Evolutionary conservation across 345 rosid species (phyloP).

Genomic region (Eucalyptus cloeziana): DNA sequence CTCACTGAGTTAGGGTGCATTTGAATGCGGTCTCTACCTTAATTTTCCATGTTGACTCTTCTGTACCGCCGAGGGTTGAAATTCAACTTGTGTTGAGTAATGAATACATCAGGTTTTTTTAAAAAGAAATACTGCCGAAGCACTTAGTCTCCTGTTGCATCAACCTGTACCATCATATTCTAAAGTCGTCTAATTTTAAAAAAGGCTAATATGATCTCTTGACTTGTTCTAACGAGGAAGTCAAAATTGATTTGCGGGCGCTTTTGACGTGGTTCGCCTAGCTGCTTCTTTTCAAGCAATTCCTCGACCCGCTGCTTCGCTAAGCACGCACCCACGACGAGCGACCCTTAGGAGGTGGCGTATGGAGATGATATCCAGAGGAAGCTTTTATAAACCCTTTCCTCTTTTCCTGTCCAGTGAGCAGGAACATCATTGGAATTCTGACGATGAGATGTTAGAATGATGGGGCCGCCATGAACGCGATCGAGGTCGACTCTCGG

Average conservation of each 20-base stretch:
- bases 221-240: background rate
- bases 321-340: background rate
- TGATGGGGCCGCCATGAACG: background rate
- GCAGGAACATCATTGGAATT: background rate
- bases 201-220: background rate
- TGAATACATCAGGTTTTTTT: background rate
- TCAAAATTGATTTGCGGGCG: background rate
- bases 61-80: background rate
- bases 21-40: background rate
- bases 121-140: background rate
- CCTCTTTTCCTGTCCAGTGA: background rate
- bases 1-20: background rate
- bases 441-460: background rate
- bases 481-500: background rate
- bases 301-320: background rate
- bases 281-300: background rate
- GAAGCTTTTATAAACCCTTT: background rate
- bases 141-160: background rate
- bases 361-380: background rate
- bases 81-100: background rate
- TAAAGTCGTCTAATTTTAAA: background rate
- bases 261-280: background rate
- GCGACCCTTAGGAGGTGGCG: background rate
- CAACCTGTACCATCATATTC: background rate
- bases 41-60: background rate